Evolutionary conservation across 192 early-diverging fungal genomes (phyloP).

Genomic region (Kappamyces sp.): DNA sequence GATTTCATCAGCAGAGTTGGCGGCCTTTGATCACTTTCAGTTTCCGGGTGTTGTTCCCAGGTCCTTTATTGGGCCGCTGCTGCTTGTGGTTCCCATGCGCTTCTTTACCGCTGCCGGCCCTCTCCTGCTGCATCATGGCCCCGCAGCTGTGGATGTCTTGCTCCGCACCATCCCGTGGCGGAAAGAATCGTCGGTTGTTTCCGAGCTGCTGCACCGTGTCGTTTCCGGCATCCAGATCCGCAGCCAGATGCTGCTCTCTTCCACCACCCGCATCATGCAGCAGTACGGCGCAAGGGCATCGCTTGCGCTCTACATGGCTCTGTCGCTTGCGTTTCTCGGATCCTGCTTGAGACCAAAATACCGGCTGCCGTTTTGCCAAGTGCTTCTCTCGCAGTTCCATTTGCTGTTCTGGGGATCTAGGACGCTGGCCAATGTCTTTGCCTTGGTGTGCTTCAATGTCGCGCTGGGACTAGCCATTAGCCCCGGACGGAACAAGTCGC

Average conservation of each 20-base stretch:
- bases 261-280: neutral
- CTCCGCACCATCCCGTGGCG: constrained; percentile 5
- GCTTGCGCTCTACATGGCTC: constrained; percentile 40
- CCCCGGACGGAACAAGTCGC: neutral
- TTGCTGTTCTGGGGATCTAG: constrained; percentile 82
- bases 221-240: too few relatives aligned
- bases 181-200: too few relatives aligned
- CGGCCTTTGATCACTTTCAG: constrained; percentile 73
- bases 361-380: too few relatives aligned
- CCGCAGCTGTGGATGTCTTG: constrained; percentile 6
- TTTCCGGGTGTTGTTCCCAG: constrained; percentile 96
- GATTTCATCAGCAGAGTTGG: constrained; percentile 1
- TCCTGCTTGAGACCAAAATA: too few relatives aligned
- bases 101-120: too few relatives aligned
- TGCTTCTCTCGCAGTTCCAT: constrained; percentile 77
- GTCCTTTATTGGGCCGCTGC: constrained; percentile 80
- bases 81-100: constrained; percentile 48
- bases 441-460: constrained; percentile 57
- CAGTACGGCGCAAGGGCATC: constrained; percentile 6
- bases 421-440: constrained; percentile 83
- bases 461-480: constrained; percentile 44
- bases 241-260: neutral
- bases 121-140: too few relatives aligned
- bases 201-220: too few relatives aligned
- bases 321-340: constrained; percentile 37